Conservation (phyloP, 2,329 filamentous ascomycete genomes). For the Verticillium tricorpus region DNA sequence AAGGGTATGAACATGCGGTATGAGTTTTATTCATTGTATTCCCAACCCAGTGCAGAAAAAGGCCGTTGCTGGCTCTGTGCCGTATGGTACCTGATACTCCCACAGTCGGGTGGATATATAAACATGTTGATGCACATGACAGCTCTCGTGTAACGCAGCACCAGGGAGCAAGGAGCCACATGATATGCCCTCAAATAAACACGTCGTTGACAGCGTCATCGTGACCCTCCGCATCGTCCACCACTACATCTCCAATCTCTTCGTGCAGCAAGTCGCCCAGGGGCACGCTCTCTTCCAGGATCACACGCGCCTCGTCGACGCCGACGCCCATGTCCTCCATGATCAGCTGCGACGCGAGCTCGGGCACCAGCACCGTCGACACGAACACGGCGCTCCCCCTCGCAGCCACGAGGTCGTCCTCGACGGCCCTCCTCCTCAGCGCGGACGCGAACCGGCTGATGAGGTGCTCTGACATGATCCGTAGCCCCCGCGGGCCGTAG, state of each 20-base stretch:
- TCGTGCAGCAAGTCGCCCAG: constrained; percentile 66
- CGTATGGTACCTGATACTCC: background rate
- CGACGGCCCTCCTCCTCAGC: constrained; percentile 57
- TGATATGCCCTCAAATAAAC: background rate
- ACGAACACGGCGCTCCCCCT: constrained; percentile 66
- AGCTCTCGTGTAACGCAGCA: background rate
- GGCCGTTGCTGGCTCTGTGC: background rate
- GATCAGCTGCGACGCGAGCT: constrained; percentile 53
- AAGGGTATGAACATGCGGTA: too few relatives aligned
- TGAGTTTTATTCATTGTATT: background rate
- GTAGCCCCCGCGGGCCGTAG: constrained; percentile 72
- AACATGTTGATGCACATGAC: background rate
- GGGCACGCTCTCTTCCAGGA: constrained; percentile 62
- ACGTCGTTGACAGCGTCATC: constrained; percentile 24
- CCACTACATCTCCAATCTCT: constrained; percentile 42
- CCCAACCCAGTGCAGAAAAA: background rate
- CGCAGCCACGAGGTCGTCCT: constrained; percentile 61
- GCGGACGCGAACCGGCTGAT: constrained; percentile 54
- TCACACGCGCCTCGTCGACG: constrained; percentile 39
- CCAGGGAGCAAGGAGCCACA: too few relatives aligned
- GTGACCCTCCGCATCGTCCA: constrained; percentile 19
- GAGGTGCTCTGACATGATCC: constrained; percentile 66
- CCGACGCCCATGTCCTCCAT: constrained; percentile 50
- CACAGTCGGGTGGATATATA: background rate
- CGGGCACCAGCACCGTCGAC: constrained; percentile 72